These are phyloP conservation scores for Dothideomycetes sp. DNA, from an alignment of 2,329 filamentous ascomycete species.

Conservation along the genomic window DNA sequence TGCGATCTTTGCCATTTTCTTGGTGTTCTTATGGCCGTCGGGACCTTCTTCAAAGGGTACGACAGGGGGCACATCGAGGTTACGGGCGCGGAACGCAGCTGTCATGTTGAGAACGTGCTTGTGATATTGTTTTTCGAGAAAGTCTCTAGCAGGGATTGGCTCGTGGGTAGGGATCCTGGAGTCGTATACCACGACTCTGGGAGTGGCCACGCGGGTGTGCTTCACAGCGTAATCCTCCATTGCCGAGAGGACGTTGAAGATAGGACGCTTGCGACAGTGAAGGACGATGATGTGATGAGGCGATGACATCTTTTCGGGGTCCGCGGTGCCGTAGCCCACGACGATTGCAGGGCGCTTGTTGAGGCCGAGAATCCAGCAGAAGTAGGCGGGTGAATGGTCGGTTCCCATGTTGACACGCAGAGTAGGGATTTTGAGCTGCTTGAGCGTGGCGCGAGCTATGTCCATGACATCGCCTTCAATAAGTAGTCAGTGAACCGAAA, in stretches of 20 bases:
- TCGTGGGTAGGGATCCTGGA: not conserved
- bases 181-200: not conserved
- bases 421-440: not conserved
- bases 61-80: not conserved
- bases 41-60: not conserved
- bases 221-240: conserved; percentile 3
- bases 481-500: no score
- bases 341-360: conserved; percentile 1
- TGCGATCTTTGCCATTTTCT: not conserved
- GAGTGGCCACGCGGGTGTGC: conserved; percentile 2
- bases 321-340: conserved; percentile 3
- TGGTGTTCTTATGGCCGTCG: not conserved
- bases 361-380: conserved; percentile 5
- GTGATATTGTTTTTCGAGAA: not conserved
- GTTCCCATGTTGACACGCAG: not conserved
- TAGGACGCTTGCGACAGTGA: not conserved
- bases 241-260: conserved; percentile 4
- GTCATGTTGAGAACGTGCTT: not conserved
- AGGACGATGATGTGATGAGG: conserved; percentile 3
- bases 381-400: no score
- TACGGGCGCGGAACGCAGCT: not conserved
- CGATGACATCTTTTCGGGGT: conserved; percentile 5
- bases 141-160: not conserved
- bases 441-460: conserved; percentile 1
- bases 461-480: conserved; percentile 4